Conservation (phyloP, 2,329 filamentous ascomycete species). For the Trichoderma pleuroti region DNA sequence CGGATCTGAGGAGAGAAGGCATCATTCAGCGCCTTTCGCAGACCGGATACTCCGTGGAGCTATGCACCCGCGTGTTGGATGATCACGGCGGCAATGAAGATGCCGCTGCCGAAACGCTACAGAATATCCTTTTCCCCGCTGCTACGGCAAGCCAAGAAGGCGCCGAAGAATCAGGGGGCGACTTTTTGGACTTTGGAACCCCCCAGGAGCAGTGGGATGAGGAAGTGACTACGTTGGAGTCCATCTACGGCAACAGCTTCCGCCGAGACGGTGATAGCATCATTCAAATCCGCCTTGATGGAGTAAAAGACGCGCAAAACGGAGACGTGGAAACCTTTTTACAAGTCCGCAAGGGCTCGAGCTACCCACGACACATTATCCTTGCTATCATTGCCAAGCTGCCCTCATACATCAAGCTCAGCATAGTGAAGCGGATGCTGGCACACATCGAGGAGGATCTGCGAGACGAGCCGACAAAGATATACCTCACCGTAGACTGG, state of each 20-base stretch:
- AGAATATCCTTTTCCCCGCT: conserved; percentile 45
- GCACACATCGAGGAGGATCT: conserved; percentile 67
- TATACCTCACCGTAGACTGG: conserved; percentile 90
- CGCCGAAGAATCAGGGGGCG: conserved; percentile 30
- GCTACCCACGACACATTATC: conserved; percentile 70
- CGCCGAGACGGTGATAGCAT: conserved; percentile 56
- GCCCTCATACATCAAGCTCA: conserved; percentile 90
- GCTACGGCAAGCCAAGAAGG: conserved; percentile 6
- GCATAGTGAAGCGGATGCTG: conserved; percentile 74
- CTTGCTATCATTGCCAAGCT: conserved; percentile 67
- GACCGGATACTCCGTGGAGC: conserved; percentile 79
- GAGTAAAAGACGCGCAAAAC: conserved; percentile 49
- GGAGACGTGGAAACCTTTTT: conserved; percentile 51
- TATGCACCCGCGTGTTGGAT: conserved; percentile 76
- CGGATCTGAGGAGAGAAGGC: conserved; percentile 75
- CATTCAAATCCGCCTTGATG: conserved; percentile 66
- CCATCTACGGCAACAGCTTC: conserved; percentile 78
- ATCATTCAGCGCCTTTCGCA: conserved; percentile 77
- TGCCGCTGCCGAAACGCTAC: conserved; percentile 73
- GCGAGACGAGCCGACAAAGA: conserved; percentile 78
- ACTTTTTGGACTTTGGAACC: conserved; percentile 47
- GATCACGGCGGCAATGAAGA: conserved; percentile 68
- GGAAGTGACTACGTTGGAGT: conserved; percentile 77
- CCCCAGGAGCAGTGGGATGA: conserved; percentile 74
- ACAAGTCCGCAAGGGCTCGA: conserved; percentile 67